Percentiles rank a stretch among this genome's conserved stretches.
Evolutionary conservation across 345 rosid genomes (phyloP).

Genomic region (Eucalyptus victrix): DNA sequence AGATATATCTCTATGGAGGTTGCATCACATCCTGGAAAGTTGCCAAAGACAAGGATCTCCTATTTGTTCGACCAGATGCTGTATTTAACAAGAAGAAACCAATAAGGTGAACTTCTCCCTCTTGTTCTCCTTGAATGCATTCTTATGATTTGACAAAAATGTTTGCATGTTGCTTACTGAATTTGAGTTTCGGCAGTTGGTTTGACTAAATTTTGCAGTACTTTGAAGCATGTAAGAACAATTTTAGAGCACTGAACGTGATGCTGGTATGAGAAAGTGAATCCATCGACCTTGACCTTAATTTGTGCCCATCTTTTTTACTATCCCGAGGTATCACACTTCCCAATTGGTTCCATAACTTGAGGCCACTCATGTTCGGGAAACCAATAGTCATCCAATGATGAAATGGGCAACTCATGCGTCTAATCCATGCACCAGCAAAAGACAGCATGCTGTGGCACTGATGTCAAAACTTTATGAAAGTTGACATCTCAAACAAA

Average conservation of each 20-base stretch:
- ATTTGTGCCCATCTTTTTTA: neutral
- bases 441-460: neutral
- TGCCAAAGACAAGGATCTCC: slow-evolving; percentile 63
- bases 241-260: neutral
- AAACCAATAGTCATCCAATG: neutral
- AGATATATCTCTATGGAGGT: slow-evolving; percentile 81
- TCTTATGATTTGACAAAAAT: neutral
- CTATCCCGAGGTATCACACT: neutral
- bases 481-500: neutral
- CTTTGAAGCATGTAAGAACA: neutral
- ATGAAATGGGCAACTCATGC: neutral
- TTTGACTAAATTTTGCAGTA: neutral
- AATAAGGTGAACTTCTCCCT: slow-evolving; percentile 35
- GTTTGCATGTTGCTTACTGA: neutral
- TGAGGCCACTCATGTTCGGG: neutral
- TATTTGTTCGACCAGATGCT: slow-evolving; percentile 93
- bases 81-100: slow-evolving; percentile 88
- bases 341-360: neutral
- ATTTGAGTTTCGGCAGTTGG: neutral
- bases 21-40: slow-evolving; percentile 89
- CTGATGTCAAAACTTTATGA: neutral
- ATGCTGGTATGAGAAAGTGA: neutral
- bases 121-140: neutral
- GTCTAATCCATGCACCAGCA: neutral
- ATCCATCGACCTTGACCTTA: neutral